Base-by-base conservation (phyloP, 345 rosid genomes). In the Isatis tinctoria region DNA sequence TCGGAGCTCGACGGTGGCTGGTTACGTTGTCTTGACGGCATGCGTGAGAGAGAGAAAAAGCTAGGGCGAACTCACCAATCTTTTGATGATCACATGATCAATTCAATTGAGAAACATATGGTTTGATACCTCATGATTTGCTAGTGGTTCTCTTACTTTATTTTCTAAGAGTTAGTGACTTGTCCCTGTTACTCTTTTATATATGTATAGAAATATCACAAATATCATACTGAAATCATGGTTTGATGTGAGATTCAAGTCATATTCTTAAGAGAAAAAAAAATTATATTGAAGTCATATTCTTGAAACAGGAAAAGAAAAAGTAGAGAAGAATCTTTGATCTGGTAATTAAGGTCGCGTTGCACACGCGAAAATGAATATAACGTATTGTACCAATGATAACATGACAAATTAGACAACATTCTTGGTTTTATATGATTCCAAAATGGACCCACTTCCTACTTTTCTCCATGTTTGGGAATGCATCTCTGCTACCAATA, bases 341-440 rank as follows among this genome's bases (percentile, higher is more conserved):
- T 65, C 49, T 49, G 52, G 60, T 74, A n/a, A n/a, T n/a, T n/a
- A 74, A 57, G 67, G 60, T 45, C 10, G 24, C 41, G 57, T 47
- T 45, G 72, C 72, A 65, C 78, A 74, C 78, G 72, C 78, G 78
- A 58, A 74, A 67, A 75, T 40, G 69, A 61, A 60, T 69, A 75
- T 68, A 60, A 68, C 56, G 64, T 75, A 62, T 69, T 60, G 74
- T 74, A 69, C 74, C 79, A 75, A 52, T 69, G 63, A 60, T 59
- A 32, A 60, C 1, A 60, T 67, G 74, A 68, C 49, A 75, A 41
- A 39, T 39, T 32, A 69, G 35, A 74, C 27, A 74, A 20, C 67
- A 59, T 43, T 39, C 43, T 40, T 51, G 28, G 78, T 60, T 33
- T 28, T 52, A 33, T n/a, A 69, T 75, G 78, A 74, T 74, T 74